phyloP scores from a whole-genome alignment of 331 rosid species.

The Cucumis variabilis region DNA sequence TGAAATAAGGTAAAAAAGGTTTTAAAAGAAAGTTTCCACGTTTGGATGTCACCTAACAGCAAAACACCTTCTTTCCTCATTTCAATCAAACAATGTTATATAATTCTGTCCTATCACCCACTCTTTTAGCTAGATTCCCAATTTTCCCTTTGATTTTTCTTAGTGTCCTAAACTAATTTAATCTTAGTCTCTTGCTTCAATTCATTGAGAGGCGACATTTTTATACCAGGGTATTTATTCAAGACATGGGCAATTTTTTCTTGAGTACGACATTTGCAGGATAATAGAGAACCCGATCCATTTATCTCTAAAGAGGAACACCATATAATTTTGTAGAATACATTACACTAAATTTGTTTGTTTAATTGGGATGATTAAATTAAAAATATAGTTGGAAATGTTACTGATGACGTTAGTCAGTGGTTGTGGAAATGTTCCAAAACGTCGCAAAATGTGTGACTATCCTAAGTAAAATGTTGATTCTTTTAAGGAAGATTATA shows the following conservation, averaged over 20 bases:
- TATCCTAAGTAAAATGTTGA: no score
- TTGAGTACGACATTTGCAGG: no score
- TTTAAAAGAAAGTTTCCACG: slow-evolving; percentile 24
- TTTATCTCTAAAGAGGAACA: no score
- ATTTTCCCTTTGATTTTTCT: neutral
- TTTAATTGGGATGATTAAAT: no score
- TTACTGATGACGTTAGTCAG: no score
- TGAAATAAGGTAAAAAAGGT: neutral
- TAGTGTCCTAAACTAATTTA: neutral
- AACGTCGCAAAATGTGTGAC: no score
- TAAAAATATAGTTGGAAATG: no score
- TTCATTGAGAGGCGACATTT: neutral
- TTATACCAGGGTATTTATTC: neutral
- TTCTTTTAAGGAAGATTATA: no score
- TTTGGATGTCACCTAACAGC: slow-evolving; percentile 38
- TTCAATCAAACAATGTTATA: slow-evolving; percentile 30
- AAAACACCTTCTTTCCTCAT: slow-evolving; percentile 26
- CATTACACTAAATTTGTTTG: no score
- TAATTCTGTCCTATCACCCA: slow-evolving; percentile 8
- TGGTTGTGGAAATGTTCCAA: no score
- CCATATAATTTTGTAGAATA: no score
- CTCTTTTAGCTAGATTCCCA: slow-evolving; percentile 15
- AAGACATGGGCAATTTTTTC: neutral
- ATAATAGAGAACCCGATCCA: no score
- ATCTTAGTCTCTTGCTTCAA: neutral